Evolutionary conservation across 768 basidiomycete genomes (phyloP).

Genomic region (Astraeus odoratus): DNA sequence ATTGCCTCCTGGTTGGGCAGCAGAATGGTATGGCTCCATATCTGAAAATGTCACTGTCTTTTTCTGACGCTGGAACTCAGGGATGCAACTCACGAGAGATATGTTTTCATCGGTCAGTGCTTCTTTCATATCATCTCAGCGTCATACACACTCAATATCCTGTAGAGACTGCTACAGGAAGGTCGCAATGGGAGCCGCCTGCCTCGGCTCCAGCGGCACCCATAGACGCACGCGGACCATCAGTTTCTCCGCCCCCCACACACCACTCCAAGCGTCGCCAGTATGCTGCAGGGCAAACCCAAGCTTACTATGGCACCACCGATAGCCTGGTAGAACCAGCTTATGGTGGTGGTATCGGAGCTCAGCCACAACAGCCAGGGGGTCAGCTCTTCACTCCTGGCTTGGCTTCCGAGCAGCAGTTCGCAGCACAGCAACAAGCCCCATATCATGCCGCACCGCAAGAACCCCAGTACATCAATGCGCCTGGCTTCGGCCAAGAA

Average conservation of each 20-base stretch:
- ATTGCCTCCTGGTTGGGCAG: conserved; percentile 87
- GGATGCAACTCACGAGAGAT: conserved; percentile 74
- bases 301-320: conserved; percentile 69
- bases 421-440: conserved; percentile 50
- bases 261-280: conserved; percentile 69
- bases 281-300: conserved; percentile 91
- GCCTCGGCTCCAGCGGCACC: conserved; percentile 31
- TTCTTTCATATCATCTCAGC: conserved; percentile 6
- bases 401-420: conserved; percentile 62
- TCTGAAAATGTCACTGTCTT: neutral
- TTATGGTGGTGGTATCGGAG: conserved; percentile 30
- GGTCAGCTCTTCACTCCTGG: conserved; percentile 75
- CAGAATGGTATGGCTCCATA: conserved; percentile 66
- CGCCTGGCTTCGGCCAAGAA: conserved; percentile 38
- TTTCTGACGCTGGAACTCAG: conserved; percentile 35
- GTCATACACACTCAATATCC: conserved; percentile 8
- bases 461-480: conserved; percentile 39
- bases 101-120: conserved; percentile 81
- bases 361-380: conserved; percentile 32
- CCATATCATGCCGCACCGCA: conserved; percentile 41
- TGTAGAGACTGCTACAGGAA: conserved; percentile 76
- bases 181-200: conserved; percentile 87
- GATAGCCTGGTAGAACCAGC: conserved; percentile 38
- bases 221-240: conserved; percentile 33
- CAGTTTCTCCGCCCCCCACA: conserved; percentile 38